These are phyloP conservation scores for Leptodermis oblonga DNA, from an alignment of 257 asterid genomes.

Conservation along the genomic window DNA sequence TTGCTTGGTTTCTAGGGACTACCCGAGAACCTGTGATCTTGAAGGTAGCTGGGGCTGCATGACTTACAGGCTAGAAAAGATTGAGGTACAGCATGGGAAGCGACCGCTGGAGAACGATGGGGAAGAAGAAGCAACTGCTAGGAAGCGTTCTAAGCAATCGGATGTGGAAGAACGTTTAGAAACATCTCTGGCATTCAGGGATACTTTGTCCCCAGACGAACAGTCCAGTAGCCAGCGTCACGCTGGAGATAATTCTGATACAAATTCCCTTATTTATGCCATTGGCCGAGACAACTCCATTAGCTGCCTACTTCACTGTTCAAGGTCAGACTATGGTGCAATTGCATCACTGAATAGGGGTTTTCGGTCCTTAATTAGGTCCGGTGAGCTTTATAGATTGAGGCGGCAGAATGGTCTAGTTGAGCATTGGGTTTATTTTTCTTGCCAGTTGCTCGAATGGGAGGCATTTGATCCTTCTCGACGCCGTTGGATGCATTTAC, in stretches of 20 bases:
- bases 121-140: too few species aligned
- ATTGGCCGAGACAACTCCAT: conserved; percentile 86
- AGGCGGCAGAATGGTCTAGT: conserved; percentile 57
- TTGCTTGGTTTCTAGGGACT: conserved; percentile 68
- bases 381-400: conserved; percentile 63
- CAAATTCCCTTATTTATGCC: conserved; percentile 58
- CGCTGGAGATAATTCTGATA: conserved; percentile 46
- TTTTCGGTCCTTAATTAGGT: conserved; percentile 65
- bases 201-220: conserved; percentile 15
- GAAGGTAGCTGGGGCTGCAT: conserved; percentile 58
- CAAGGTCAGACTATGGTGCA: conserved; percentile 81
- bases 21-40: conserved; percentile 42
- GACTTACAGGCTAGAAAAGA: conserved; percentile 49
- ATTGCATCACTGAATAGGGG: conserved; percentile 65
- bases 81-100: conserved; percentile 43
- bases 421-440: conserved; percentile 96
- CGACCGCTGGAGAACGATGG: too few species aligned
- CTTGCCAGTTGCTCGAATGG: conserved; percentile 95
- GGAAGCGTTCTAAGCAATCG: conserved; percentile 50
- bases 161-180: conserved; percentile 21
- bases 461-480: conserved; percentile 88
- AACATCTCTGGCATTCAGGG: conserved; percentile 29
- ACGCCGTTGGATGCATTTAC: conserved; percentile 88
- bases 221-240: conserved; percentile 27
- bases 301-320: conserved; percentile 65